A percentile compares a stretch with the other conserved stretches of the same genome.
Evolutionary conservation across 2,329 filamentous ascomycete genomes (phyloP).

Genomic region (Xenosphaeropsis pyriputrescens): DNA sequence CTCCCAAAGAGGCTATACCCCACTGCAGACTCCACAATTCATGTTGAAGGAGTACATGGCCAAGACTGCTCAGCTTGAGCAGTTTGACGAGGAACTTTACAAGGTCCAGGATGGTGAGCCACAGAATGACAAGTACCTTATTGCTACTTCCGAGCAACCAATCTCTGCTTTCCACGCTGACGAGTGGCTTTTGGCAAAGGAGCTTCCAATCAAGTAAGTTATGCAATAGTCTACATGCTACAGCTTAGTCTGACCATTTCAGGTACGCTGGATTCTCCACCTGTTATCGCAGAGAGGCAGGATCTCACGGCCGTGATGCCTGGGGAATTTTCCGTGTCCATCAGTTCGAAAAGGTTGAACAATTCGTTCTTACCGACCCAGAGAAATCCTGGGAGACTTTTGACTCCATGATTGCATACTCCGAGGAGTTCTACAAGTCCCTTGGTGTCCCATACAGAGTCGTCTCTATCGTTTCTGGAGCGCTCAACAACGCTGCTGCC

Average conservation of each 20-base stretch:
- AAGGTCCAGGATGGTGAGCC: slow-evolving; percentile 85
- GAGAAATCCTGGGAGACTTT: slow-evolving; percentile 90
- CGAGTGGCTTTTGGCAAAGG: slow-evolving; percentile 76
- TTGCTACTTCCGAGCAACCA: slow-evolving; percentile 84
- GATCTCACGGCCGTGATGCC: slow-evolving; percentile 79
- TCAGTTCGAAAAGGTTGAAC: slow-evolving; percentile 90
- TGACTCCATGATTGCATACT: slow-evolving; percentile 79
- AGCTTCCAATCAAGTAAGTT: slow-evolving; percentile 71
- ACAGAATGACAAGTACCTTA: slow-evolving; percentile 69
- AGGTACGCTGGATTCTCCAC: slow-evolving; percentile 79
- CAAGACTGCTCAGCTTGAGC: slow-evolving; percentile 91
- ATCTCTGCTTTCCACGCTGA: slow-evolving; percentile 85
- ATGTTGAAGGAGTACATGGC: slow-evolving; percentile 95
- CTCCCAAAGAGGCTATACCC: slow-evolving; percentile 63
- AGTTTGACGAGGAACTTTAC: slow-evolving; percentile 97
- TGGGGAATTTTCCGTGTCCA: slow-evolving; percentile 98
- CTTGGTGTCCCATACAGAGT: slow-evolving; percentile 82
- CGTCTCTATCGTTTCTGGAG: slow-evolving; percentile 90
- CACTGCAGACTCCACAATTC: slow-evolving; percentile 80
- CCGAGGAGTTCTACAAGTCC: slow-evolving; percentile 90
- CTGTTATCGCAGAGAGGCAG: slow-evolving; percentile 92
- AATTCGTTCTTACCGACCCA: slow-evolving; percentile 69
- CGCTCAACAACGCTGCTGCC: slow-evolving; percentile 73
- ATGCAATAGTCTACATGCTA: background rate
- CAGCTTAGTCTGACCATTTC: slow-evolving; percentile 3